Evolutionary conservation across 2,329 filamentous ascomycete genomes (phyloP).

Genomic region (Colletotrichum camelliae): DNA sequence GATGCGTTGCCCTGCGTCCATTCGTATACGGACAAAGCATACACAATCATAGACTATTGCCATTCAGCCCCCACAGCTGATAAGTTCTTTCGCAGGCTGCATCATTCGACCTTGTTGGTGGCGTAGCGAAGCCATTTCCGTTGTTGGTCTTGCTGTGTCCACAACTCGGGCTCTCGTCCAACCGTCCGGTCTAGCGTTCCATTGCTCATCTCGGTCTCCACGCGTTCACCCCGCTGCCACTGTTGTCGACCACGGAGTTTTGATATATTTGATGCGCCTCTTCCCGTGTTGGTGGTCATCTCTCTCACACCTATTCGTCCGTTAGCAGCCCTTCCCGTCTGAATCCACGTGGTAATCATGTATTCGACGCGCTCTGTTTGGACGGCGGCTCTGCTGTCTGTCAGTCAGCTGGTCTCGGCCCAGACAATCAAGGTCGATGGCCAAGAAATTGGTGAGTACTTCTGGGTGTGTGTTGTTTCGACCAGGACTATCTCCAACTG

Average conservation of each 20-base stretch:
- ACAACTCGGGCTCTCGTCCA: background rate
- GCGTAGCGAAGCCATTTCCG: constrained; percentile 3
- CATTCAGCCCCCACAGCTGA: background rate
- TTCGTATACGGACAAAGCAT: background rate
- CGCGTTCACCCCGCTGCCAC: background rate
- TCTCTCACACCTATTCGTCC: background rate
- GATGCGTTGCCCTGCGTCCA: background rate
- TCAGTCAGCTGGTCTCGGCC: constrained; percentile 15
- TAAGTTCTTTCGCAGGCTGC: background rate
- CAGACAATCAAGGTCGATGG: constrained; percentile 31
- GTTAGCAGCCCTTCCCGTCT: background rate
- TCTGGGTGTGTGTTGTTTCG: background rate
- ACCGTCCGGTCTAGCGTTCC: background rate
- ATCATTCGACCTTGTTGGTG: constrained; percentile 1
- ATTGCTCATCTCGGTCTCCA: constrained; percentile 11
- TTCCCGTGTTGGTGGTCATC: background rate
- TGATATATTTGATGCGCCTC: constrained; percentile 12
- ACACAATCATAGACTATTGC: background rate
- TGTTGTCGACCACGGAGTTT: background rate
- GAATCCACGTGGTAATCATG: constrained; percentile 16
- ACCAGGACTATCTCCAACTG: background rate
- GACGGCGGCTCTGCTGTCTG: constrained; percentile 16
- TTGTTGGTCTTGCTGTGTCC: background rate
- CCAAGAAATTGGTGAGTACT: constrained; percentile 26
- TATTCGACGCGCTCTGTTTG: constrained; percentile 10